Conservation (phyloP, 208 protist species). For the Trypanosoma grayi region DNA sequence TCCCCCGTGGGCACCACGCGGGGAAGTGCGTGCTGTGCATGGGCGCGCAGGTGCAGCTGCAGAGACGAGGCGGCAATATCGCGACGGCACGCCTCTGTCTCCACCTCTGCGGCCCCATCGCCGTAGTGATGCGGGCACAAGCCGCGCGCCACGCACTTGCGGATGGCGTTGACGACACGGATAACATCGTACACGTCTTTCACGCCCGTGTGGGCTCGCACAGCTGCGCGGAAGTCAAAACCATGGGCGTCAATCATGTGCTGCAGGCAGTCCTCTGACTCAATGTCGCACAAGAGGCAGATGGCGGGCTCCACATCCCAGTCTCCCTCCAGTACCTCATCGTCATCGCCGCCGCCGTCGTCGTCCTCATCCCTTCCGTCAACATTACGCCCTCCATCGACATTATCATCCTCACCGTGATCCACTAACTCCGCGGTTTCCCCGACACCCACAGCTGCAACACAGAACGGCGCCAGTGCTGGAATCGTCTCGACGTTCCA, state of each 20-base stretch:
- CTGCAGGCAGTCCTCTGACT: conserved; percentile 35
- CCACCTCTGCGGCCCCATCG: conserved; percentile 14
- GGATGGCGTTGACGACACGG: conserved; percentile 69
- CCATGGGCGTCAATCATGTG: conserved; percentile 54
- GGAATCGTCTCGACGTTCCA: conserved; percentile 61
- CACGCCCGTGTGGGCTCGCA: conserved; percentile 39
- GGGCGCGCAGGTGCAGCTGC: conserved; percentile 36
- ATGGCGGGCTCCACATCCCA: conserved; percentile 42
- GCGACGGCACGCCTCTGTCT: conserved; percentile 23
- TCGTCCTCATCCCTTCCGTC: conserved; percentile 21
- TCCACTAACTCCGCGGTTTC: background rate
- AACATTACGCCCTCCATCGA: background rate
- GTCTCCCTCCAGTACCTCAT: conserved; percentile 51
- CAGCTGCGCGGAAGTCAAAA: conserved; percentile 50
- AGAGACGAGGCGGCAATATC: conserved; percentile 26
- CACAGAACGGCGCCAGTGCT: conserved; percentile 36
- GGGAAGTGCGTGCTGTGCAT: conserved; percentile 54
- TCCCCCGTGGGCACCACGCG: conserved; percentile 32
- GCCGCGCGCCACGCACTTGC: conserved; percentile 33
- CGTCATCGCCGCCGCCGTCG: conserved; percentile 39
- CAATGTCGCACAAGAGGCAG: conserved; percentile 63
- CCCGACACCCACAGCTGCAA: conserved; percentile 5
- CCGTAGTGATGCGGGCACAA: conserved; percentile 33
- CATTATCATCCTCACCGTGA: conserved; percentile 1
- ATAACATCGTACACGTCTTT: conserved; percentile 77